phyloP scores from a whole-genome alignment of 192 early-diverging fungal species.

The Umbelopsis ramanniana region DNA sequence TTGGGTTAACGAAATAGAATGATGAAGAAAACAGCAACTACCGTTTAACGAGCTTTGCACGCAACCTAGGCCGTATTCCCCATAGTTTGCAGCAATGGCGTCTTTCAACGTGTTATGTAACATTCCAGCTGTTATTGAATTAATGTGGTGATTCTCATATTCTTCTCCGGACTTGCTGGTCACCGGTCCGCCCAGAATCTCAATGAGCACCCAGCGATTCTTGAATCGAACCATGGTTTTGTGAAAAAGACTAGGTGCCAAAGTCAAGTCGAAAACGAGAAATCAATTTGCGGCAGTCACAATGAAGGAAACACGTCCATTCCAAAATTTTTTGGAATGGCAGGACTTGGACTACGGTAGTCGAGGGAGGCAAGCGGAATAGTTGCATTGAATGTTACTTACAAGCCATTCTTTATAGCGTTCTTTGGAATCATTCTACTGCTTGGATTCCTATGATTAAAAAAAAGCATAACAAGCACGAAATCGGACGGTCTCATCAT shows the following conservation, averaged over 20 bases:
- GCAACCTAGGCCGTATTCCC: slow-evolving; percentile 48
- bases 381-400: no score
- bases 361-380: no score
- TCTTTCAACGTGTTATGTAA: slow-evolving; percentile 40
- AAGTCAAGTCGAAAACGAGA: background rate
- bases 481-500: no score
- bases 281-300: background rate
- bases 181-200: slow-evolving; percentile 39
- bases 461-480: no score
- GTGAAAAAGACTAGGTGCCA: background rate
- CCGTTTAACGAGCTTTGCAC: slow-evolving; percentile 41
- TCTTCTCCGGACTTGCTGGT: background rate
- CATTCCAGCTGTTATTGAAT: slow-evolving; percentile 35
- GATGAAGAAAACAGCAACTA: slow-evolving; percentile 6
- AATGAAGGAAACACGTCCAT: no score
- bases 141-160: slow-evolving; percentile 29
- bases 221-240: slow-evolving; percentile 57
- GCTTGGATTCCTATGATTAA: no score
- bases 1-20: background rate
- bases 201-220: slow-evolving; percentile 55
- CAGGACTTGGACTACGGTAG: no score
- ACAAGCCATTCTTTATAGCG: no score
- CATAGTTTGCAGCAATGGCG: slow-evolving; percentile 52
- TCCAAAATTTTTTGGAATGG: no score
- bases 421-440: no score